Conservation (phyloP, 2,329 filamentous ascomycete species). For the Nothopassalora personata region DNA sequence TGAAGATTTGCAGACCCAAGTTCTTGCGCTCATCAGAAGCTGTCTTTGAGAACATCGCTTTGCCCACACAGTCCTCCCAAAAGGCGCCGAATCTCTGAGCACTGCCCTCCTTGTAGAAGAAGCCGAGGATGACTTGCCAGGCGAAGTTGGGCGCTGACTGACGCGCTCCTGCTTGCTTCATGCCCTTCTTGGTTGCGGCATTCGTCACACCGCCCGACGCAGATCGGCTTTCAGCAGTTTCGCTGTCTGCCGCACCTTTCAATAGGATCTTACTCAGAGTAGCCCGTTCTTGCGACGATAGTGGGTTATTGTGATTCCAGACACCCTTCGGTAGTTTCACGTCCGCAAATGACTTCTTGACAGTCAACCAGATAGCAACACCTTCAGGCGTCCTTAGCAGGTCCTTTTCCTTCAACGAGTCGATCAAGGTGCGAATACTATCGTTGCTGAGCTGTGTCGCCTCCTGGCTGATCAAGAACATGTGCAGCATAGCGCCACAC, state of each 20-base stretch:
- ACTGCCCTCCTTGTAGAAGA: constrained; percentile 34
- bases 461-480: constrained; percentile 49
- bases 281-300: constrained; percentile 62
- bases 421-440: constrained; percentile 22
- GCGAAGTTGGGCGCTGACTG: constrained; percentile 79
- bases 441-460: constrained; percentile 13
- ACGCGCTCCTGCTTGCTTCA: constrained; percentile 56
- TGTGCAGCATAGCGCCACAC: constrained; percentile 75
- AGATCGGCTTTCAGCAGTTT: constrained; percentile 32
- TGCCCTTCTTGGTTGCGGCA: constrained; percentile 32
- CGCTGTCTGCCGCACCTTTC: constrained; percentile 57
- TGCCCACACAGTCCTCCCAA: constrained; percentile 82
- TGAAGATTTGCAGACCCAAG: constrained; percentile 83
- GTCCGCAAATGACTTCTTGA: constrained; percentile 58
- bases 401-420: constrained; percentile 41
- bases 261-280: constrained; percentile 73
- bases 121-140: constrained; percentile 70
- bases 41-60: constrained; percentile 74
- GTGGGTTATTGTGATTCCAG: constrained; percentile 68
- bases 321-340: constrained; percentile 62
- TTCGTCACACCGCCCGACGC: constrained; percentile 9
- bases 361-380: constrained; percentile 78
- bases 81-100: constrained; percentile 61
- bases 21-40: constrained; percentile 87
- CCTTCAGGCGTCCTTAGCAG: constrained; percentile 80